Base-by-base conservation (phyloP, 192 early-diverging fungal genomes). In the Mortierella claussenii region DNA sequence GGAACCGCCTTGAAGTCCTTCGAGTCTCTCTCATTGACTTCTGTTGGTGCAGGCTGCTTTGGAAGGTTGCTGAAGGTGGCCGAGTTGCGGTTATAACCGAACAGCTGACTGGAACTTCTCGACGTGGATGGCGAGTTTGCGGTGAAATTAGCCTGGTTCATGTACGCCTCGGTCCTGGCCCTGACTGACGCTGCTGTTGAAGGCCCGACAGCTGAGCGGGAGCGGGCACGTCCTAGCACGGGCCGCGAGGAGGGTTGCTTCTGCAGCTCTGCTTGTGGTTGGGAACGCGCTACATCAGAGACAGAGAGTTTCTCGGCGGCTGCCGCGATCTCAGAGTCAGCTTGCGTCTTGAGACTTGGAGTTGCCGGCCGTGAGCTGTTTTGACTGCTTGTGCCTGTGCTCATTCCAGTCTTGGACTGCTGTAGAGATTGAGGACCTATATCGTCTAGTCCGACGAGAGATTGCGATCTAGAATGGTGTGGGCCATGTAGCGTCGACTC, bases 121-220 rank as follows among this genome's bases (percentile, higher is more conserved):
- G 40, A 15, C 4, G 68, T 28, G 3, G 73, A 18, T 18, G 56
- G 45, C 4, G 61, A 27, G 26, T 18, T 52, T 4, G 49, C 4
- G 13, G 50, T 40, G 37, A 13, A 30, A 21, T 76, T 47, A 0
- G 57, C 52, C n/a, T 75, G 71, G 23, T 59, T 61, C 73, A 76
- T 66, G 44, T 51, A 76, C 8, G 73, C 64, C 34, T 76, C 58
- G 3, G 63, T 76, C 17, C 65, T 66, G 21, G 73, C 73, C 33
- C 49, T 60, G 12, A 76, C 64, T 33, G 60, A 42, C 2, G 57
- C 63, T 7, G 53, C 12, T 6, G 63, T 45, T 10, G 58, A 27
- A 15, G 71, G 50, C 7, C 55, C 54, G 15, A 57, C 73, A 23
- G 65, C 53, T 6, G 73, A 67, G 3, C 59, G 65, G 30, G 73